Evolutionary conservation across 192 early-diverging fungal genomes (phyloP), one percentile per base, ranked within the genome.

Genomic region (Coemansia erecta): DNA sequence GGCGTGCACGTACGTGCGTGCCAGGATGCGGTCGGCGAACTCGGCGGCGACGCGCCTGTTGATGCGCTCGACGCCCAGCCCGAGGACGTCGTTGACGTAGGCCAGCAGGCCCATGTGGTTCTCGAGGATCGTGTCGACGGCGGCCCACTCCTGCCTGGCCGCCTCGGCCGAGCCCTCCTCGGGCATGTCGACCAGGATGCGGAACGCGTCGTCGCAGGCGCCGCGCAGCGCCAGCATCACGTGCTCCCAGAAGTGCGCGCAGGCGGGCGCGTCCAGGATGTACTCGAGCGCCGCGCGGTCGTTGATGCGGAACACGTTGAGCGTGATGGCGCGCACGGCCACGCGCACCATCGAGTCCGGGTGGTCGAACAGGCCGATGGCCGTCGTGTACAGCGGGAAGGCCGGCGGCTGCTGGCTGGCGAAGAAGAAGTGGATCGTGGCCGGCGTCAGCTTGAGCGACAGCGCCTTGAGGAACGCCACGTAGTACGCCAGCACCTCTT

Each of bases 311-410:
- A 84, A 84, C 19, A 87, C 83, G 62, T 85, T 87, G 22, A 87
- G 80, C 5, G 85, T 87, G 52, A 87, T 81, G 6, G 83, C 75
- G 37, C 84, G 77, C 35, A 86, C 87, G 0, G 86, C 84, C 13
- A 86, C 85, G 26, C 87, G 81, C 13, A 88, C 82, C 87, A 91
- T 89, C 56, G 81, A 75, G 45, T 91, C 87, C 10, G 86, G 77
- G 41, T 86, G 87, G 59, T 85, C 80, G 56, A 85, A 87, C 56
- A 85, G 83, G 40, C 67, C 61, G 47, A 88, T 80, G 41, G 87
- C 85, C 15, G 86, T 83, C 0, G 85, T 85, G 54, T 87, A 90
- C 42, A 84, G 73, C n/a, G 85, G 85, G 67, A 84, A 77, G 28
- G 71, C 63, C 24, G 74, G 59, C 40, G 57, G 48, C 2, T 24